Evolutionary conservation across 345 rosid species (phyloP).

Genomic region (Citrus inodora): DNA sequence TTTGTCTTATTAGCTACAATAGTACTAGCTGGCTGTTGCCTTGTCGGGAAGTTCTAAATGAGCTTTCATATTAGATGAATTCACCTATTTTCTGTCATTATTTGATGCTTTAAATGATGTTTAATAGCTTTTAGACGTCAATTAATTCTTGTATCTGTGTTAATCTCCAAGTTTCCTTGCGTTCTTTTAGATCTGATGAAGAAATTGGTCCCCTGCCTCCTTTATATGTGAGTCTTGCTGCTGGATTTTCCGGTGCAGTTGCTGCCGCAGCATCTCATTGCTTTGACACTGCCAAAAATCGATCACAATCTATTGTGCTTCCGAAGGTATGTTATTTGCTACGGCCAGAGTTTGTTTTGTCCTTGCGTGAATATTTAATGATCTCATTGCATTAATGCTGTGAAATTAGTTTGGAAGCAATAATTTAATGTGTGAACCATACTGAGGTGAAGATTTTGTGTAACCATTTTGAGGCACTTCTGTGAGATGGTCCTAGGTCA

Average conservation of each 20-base stretch:
- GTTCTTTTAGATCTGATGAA: constrained; percentile 53
- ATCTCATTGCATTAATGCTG: background rate
- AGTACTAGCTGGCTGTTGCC: background rate
- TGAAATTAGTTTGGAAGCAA: background rate
- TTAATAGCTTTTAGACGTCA: background rate
- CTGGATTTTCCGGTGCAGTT: constrained; percentile 73
- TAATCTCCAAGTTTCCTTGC: constrained; percentile 5
- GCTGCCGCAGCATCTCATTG: constrained; percentile 95
- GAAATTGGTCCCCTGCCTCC: constrained; percentile 79
- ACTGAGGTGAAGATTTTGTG: background rate
- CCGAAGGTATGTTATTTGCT: constrained; percentile 58
- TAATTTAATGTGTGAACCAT: background rate
- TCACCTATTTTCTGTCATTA: background rate
- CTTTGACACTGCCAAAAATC: constrained; percentile 82
- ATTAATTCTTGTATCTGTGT: background rate
- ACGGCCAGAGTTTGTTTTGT: background rate
- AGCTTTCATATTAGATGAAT: background rate
- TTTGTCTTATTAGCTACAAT: background rate
- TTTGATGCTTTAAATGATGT: background rate
- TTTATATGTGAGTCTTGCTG: constrained; percentile 61
- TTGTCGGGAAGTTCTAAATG: background rate
- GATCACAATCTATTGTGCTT: constrained; percentile 77
- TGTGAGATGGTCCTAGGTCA: background rate
- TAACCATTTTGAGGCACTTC: background rate
- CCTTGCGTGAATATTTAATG: background rate